Base-by-base conservation (phyloP, 768 basidiomycete genomes). In the Rhodocollybia butyracea region DNA sequence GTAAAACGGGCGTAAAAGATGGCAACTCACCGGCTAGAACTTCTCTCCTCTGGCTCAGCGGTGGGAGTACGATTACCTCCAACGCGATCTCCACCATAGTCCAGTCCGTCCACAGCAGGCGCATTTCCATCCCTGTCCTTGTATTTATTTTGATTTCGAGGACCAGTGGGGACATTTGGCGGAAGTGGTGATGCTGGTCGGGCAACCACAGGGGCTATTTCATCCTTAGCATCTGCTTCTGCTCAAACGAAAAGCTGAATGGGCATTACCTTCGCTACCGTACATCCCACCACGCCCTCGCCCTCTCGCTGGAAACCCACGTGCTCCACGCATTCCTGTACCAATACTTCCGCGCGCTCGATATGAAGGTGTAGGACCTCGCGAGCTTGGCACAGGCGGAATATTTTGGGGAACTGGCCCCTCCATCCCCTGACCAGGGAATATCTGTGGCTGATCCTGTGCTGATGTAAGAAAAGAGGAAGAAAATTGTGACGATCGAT, bases 101-200 rank as follows among this genome's bases (percentile, higher is more conserved):
- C 91, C 63, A 94, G 69, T n/a, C 91, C 91, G 64, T 93, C 91
- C 12, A 91, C 89, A 26, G 89, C 89, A 57, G 89, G 87, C 1
- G 89, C 88, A 63, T 90, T 90, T 15, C 83, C 85, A 64, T 93
- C 91, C 39, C 90, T 79, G 68, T 94, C 91, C 75, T 92, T 93
- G 73, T 94, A 93, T 66, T 91, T 91, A 65, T 89, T 90, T 68
- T 89, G 88, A 67, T 92, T 92, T 41, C 91, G 78, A 12, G 91
- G 91, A 1, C 91, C 91, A 0, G 91, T 94, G 1, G 91, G 91
- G 19, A 94, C 91, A 56, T 86, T 86, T 13, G 91, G 90, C 1
- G 91, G 91, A 1, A 94, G 77, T 17, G 91, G 91, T 0, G 91
- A 93, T 5, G 90, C 87, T 3, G 91, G 86, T 56, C 91, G 81